Base-by-base conservation (phyloP, 306 rosid genomes). In the Astragalus glycyphyllos region DNA sequence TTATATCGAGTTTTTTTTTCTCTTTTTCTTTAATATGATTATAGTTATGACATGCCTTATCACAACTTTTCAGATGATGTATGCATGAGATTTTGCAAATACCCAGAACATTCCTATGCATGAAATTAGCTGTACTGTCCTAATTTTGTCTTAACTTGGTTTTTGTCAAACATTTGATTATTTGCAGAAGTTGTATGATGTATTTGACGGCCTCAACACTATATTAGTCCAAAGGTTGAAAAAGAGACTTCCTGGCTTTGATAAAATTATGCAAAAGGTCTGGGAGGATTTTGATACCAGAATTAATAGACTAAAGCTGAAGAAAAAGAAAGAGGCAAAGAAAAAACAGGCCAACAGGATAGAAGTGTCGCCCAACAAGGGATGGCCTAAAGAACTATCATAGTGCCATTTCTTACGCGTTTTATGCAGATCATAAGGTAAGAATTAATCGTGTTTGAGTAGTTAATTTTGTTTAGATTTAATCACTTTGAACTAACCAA, bases 221-320 rank as follows among this genome's bases (percentile, higher is more conserved):
- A 31, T 63, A 79, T 64, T 72, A 14, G 51, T 34, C 38, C 41
- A 60, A 12, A 42, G 48, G 40, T 0, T 89, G 86, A 1, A 0
- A 65, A 63, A 20, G 5, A 16, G 48, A 23, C 44, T 84, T 79
- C 91, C 95, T 34, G 98, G 96, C 61, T 94, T 86, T 47, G 57
- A 55, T 55, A 71, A 62, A 29, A 41, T 89, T 74, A 11, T 31
- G 79, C 45, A 80, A 34, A 84, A 86, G 64, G 69, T 79, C 11
- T 0, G 4, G 44, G 51, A 76, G 0, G 85, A 83, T 68, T 55
- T 17, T 12, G 0, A 0, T 4, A 58, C 73, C 0, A 83, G 92
- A 70, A 7, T 40, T 1, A 32, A 37, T 14, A 78, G 32, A 74
- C 62, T 76, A 46, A 51, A 12, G 75, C 57, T 70, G 70, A 68